Evolutionary conservation across 169 alveolate genomes (phyloP).

Genomic region (Eimeria sp.): DNA sequence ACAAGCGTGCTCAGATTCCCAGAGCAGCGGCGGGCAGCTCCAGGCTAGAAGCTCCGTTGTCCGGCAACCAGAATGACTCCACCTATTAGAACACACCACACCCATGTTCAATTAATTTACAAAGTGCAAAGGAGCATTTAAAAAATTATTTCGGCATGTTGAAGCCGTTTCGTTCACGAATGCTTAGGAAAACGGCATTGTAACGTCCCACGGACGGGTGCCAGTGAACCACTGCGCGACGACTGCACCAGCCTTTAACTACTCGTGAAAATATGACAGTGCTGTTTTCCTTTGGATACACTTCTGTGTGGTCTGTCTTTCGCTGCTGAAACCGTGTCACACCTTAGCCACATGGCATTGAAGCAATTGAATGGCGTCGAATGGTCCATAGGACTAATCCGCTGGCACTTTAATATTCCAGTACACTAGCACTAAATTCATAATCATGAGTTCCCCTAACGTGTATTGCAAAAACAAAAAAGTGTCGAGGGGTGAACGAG

Average conservation of each 20-base stretch:
- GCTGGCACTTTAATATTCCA: background rate
- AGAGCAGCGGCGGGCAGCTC: constrained; percentile 9
- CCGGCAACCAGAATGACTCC: background rate
- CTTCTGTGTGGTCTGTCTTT: background rate
- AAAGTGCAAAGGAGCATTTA: background rate
- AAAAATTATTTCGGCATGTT: background rate
- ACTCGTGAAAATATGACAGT: background rate
- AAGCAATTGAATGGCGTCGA: background rate
- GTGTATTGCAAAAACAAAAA: background rate
- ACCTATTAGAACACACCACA: background rate
- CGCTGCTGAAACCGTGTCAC: background rate
- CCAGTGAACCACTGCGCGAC: background rate
- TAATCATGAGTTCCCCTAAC: background rate
- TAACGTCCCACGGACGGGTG: background rate
- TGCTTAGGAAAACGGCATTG: background rate
- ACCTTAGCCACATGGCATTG: background rate
- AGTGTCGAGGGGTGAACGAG: background rate
- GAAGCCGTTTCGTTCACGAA: background rate
- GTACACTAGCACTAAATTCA: background rate
- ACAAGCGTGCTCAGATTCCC: background rate
- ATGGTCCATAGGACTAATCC: background rate
- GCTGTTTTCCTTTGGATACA: background rate
- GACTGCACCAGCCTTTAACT: background rate
- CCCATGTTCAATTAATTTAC: background rate
- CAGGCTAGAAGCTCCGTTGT: background rate